Percentiles rank a stretch among this genome's conserved stretches.
phyloP scores from a whole-genome alignment of 352 stramenopile genomes.

The Pythium dissotocum region DNA sequence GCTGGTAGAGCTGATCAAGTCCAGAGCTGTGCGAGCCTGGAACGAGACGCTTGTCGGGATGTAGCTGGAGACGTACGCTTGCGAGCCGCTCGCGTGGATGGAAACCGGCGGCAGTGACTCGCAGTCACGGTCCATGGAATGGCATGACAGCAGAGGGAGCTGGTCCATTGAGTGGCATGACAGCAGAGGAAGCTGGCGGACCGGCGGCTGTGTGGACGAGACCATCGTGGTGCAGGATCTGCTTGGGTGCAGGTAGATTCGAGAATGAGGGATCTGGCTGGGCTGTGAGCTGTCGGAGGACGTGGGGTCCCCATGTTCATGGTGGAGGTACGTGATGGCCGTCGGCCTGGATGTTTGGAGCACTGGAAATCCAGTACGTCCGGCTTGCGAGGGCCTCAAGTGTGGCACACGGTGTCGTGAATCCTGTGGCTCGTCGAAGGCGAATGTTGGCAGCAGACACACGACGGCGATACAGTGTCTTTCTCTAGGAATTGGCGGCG shows the following conservation, averaged over 20 bases:
- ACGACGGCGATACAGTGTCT: no score
- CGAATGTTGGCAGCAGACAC: no score
- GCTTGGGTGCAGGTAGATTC: neutral
- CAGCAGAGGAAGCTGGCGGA: slow-evolving; percentile 16
- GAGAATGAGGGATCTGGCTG: neutral
- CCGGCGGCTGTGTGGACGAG: neutral
- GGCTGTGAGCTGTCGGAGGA: neutral
- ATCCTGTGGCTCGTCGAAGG: no score
- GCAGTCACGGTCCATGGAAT: slow-evolving; percentile 61
- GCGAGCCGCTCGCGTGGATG: slow-evolving; percentile 72
- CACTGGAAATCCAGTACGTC: no score
- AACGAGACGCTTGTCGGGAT: slow-evolving; percentile 71
- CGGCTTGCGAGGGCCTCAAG: no score
- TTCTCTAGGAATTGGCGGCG: no score
- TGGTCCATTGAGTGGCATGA: slow-evolving; percentile 41
- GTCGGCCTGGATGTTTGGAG: neutral
- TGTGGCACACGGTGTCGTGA: no score
- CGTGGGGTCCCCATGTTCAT: neutral
- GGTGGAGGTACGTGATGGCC: neutral
- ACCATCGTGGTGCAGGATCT: neutral
- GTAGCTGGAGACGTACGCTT: slow-evolving; percentile 75
- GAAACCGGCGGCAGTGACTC: slow-evolving; percentile 60
- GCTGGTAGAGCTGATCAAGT: slow-evolving; percentile 74
- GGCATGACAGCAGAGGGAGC: slow-evolving; percentile 26
- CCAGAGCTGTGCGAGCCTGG: slow-evolving; percentile 52